Base-by-base conservation (phyloP, 331 rosid species). In the Quercus phellos region DNA sequence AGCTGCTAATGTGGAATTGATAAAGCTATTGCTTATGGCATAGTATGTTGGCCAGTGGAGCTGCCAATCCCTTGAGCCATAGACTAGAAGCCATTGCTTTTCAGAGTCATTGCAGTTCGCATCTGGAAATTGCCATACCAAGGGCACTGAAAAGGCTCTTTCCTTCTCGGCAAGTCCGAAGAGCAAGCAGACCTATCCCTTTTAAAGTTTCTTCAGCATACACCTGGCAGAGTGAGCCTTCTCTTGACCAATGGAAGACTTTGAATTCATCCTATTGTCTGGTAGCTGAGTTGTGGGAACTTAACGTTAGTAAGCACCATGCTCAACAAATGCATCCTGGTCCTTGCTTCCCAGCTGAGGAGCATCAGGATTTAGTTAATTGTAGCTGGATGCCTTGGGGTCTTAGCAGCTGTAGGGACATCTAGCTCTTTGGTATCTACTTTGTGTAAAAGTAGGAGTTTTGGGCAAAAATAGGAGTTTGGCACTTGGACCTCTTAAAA, bases 401-500 rank as follows among this genome's bases (percentile, higher is more conserved):
- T 29, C 17, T 29, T 30, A 16, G 78, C 71, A 7, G 51, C 74
- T 26, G 38, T 61, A 35, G 82, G 19, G 35, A 77, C 60, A 27
- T 35, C n/a, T 76, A 34, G 74, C 56, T 72, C 22, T 68, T 72
- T 77, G 68, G 32, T 34, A 68, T 22, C 27, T 80, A 24, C 50
- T 51, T 53, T 69, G 27, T 54, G 81, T 71, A 50, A 66, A 43
- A 18, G 60, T 72, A 13, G 29, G 55, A 66, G 19, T 70, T 55
- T 70, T 46, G 74, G 53, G 51, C 74, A 24, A 81, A 51, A 55
- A 56, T 69, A 55, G 80, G 60, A 53, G 50, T 26, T 56, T 71
- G 24, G 21, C 27, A 3, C 27, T 26, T 54, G 19, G 51, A 67
- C 74, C 51, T 76, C 55, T 68, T 79, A 61, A 26, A 34, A 30